Evolutionary conservation across 192 early-diverging fungal genomes (phyloP).

Genomic region (Coemansia sp.): DNA sequence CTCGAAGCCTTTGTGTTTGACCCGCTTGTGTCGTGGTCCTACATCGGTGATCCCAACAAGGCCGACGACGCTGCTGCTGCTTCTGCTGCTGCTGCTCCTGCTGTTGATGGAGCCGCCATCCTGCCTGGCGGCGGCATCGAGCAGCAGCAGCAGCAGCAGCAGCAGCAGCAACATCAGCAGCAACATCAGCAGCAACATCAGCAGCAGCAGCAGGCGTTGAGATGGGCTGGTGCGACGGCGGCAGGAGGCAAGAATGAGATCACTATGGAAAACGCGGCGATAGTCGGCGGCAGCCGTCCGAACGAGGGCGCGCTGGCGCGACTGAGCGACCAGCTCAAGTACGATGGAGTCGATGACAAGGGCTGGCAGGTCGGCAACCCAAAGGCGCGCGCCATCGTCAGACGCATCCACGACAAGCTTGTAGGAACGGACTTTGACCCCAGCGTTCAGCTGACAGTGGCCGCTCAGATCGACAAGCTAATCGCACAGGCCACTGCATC

Average conservation of each 20-base stretch:
- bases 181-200: too few species aligned
- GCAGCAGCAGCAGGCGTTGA: neutral
- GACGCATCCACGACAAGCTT: slow-evolving; percentile 94
- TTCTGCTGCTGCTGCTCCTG: neutral
- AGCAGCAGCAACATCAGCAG: neutral
- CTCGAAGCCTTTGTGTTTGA: slow-evolving; percentile 99
- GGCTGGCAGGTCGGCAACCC: slow-evolving; percentile 65
- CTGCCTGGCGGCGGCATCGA: neutral
- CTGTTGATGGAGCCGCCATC: neutral
- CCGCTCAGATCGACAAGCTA: slow-evolving; percentile 88
- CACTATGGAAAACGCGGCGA: neutral
- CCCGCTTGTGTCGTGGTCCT: slow-evolving; percentile 59
- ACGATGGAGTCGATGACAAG: slow-evolving; percentile 28
- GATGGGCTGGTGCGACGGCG: slow-evolving; percentile 9
- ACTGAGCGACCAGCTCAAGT: slow-evolving; percentile 11
- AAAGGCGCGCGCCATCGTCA: slow-evolving; percentile 83
- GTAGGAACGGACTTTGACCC: slow-evolving; percentile 94
- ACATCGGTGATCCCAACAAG: slow-evolving; percentile 11
- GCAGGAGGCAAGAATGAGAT: slow-evolving; percentile 7
- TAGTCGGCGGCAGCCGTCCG: slow-evolving; percentile 26
- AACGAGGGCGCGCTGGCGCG: slow-evolving; percentile 9
- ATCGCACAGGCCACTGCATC: slow-evolving; percentile 90
- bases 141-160: too few species aligned
- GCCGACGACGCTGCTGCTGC: neutral
- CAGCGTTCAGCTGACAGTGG: slow-evolving; percentile 75